Evolutionary conservation across 345 rosid genomes (phyloP), one percentile per base, ranked within the genome.

Genomic region (Raphanus sativus): DNA sequence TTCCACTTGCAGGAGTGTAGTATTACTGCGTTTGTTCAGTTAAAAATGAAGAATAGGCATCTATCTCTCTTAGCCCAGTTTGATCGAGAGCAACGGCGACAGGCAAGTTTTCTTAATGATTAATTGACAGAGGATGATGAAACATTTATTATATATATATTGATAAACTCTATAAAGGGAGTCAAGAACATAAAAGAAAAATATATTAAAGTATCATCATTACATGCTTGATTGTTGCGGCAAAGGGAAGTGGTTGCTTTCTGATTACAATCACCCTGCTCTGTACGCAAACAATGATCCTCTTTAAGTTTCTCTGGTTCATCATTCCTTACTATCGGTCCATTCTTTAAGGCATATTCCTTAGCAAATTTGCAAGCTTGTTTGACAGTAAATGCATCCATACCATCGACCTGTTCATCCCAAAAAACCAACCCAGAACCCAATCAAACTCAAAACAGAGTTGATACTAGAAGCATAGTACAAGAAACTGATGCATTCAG

Each of bases 351-450:
- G 29, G 85, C 96, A 82, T 88, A 86, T 66, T 89, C 96, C 85
- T 95, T 95, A 0, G 99, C 98, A 82, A 90, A 92, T 71, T 84
- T 87, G 88, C 99, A 95, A 4, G 97, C 99, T 80, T 92, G 98
- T 73, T 95, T 95, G 72, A 95, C 98, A 74, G 98, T 97, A 81
- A 95, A 76, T 38, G 81, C 96, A 87, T 95, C 99, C 99, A 95
- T 95, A 63, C 99, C 99, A 75, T 95, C 99, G 28, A 95, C 96
- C 97, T 90, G 85, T 38, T 73, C 15, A 72, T 50, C 28, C 29
- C 30, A 28, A 28, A 2, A 28, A 28, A 2, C 30, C 30, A 28
- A 28, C 30, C 30, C 30, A 28, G 30, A 28, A 28, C 30, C 30
- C 30, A 28, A 28, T 28, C 30, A 28, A 28, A 28, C 30, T 28